Base-by-base conservation (phyloP, 2,329 filamentous ascomycete species). In the Trichoderma atroviride region DNA sequence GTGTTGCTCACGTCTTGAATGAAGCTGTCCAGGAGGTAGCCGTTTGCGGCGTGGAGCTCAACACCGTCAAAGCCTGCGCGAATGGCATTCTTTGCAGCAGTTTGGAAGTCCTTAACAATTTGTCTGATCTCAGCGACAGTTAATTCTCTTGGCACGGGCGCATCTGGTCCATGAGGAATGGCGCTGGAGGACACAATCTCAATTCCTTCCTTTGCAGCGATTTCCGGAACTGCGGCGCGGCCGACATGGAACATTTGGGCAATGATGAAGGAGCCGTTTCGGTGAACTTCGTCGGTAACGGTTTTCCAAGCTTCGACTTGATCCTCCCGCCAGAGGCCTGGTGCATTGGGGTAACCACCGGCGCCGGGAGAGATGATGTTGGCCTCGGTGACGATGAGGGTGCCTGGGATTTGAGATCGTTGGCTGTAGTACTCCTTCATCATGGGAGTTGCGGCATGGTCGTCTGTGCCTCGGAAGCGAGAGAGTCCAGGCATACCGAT, bases 51-150 rank as follows among this genome's bases (percentile, higher is more conserved):
- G 19, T 85, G 82, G 3, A 83, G 78, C 74, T 93, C 91, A 68
- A 93, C 88, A 13, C 88, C 89, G 74, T 95, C 92, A 56, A 90
- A 90, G 0, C 92, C 92, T 19, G 85, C 84, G n/a, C 87, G 77
- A 3, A 92, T 76, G 0, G 91, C 85, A 11, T 87, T 83, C 70
- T 83, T 83, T 1, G 85, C 83, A 1, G 86, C 85, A 0, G 81
- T 83, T 1, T 84, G 85, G 77, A 86, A 93, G 0, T 88, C 87
- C 0, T 76, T 77, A 4, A 24, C 47, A 9, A 50, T 50, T 13
- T 50, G 47, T 5, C 24, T 50, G 3, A 50, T 50, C n/a, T 50
- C 47, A 5, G 5, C 47, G 7, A 50, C 47, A 24, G 47, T 19
- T n/a, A 50, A 6, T 11, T 11, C 47, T 24, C 47, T 50, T 5